Evolutionary conservation across 2,329 filamentous ascomycete species (phyloP), one percentile per base, ranked within the genome.

Genomic region (Pleurostoma richardsiae): DNA sequence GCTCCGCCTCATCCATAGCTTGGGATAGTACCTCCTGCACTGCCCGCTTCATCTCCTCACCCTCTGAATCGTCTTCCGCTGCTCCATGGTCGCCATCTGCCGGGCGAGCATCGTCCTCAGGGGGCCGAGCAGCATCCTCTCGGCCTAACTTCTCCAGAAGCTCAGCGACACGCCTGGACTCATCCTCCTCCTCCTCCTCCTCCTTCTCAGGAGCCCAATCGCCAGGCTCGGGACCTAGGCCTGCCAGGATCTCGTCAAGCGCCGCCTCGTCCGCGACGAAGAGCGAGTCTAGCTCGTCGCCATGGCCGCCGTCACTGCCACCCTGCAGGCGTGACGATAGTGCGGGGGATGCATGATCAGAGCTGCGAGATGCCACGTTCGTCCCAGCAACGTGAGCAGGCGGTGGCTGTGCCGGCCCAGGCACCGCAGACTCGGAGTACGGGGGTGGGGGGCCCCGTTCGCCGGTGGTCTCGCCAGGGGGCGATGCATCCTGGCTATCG

Each of bases 181-280:
- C 41, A 43, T 71, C 66, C 0, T 62, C 63, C 7, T 45, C 45
- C 1, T 62, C 59, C 3, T 53, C 54, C 0, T 55, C 52, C 3
- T 41, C 45, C 4, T 44, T 41, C 5, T 36, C 33, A n/a, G 33
- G 40, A 42, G 6, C 48, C 36, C 7, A 49, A 40, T 47, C 50
- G 27, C 55, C 54, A 27, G 63, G 59, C 5, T 64, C 60, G 3
- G 63, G 57, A 27, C 61, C 63, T 6, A 75, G 64, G 29, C 71
- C 68, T 3, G 64, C 67, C 3, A 82, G 64, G 7, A 81, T 64
- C 49, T 79, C 75, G 46, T 80, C 70, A 1, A 80, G 62, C 1
- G 70, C 74, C 41, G 47, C 63, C n/a, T 80, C 76, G 52, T 79
- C 76, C 3, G 72, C 74, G 33, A 68, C 61, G 29, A 74, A 64